phyloP scores from a whole-genome alignment of 352 stramenopile genomes.

The Blastocystis sp. region DNA sequence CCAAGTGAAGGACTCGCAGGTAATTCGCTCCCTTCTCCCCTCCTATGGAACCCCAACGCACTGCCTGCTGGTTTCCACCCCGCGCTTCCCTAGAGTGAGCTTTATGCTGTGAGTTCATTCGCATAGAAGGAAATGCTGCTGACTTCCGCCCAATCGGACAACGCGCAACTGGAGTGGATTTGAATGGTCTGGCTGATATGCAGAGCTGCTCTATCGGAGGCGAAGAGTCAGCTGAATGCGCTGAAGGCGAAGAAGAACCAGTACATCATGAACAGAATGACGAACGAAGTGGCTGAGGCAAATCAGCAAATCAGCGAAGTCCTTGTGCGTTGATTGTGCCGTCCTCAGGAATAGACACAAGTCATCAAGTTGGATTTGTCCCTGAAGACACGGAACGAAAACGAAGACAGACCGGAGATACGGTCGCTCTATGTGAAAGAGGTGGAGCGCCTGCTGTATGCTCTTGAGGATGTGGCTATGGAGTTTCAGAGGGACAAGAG shows the following conservation, averaged over 20 bases:
- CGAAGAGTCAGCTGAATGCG: not conserved
- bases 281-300: not conserved
- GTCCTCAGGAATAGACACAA: not conserved
- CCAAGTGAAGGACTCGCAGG: not conserved
- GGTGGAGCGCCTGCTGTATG: not conserved
- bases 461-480: not conserved
- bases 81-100: slow-evolving; percentile 4
- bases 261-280: not conserved
- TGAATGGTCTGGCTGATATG: not conserved
- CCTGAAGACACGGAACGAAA: not conserved
- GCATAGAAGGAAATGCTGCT: not conserved
- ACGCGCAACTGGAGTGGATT: not conserved
- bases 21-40: slow-evolving; percentile 32
- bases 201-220: not conserved
- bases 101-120: not conserved
- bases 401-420: too few relatives aligned
- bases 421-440: slow-evolving; percentile 5
- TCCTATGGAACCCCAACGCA: slow-evolving; percentile 20
- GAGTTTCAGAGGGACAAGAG: not conserved
- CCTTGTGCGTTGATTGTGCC: not conserved
- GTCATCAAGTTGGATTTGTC: slow-evolving; percentile 2
- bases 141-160: not conserved
- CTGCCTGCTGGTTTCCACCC: slow-evolving; percentile 23
- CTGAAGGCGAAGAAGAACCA: not conserved
- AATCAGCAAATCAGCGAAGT: not conserved